Evolutionary conservation across 23 red algal genomes (phyloP).

Genomic region (Gracilariopsis chorda): DNA sequence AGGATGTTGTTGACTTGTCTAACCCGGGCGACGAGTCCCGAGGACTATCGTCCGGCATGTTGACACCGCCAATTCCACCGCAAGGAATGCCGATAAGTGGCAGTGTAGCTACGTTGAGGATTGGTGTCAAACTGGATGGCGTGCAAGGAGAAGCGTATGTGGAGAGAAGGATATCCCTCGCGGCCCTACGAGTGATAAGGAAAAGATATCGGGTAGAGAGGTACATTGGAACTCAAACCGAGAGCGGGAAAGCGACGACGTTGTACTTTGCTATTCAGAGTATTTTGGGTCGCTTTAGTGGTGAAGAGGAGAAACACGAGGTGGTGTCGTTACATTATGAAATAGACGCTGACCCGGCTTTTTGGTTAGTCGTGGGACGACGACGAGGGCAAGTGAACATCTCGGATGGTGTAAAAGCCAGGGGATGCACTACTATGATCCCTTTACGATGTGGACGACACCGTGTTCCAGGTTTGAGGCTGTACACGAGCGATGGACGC

Average conservation of each 20-base stretch:
- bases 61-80: not conserved
- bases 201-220: slow-evolving; percentile 62
- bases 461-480: slow-evolving; percentile 19
- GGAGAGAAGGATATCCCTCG: slow-evolving; percentile 35
- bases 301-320: slow-evolving; percentile 2
- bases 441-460: slow-evolving; percentile 32
- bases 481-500: slow-evolving; percentile 47
- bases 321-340: slow-evolving; percentile 48
- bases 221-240: not conserved
- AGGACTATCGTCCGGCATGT: not conserved
- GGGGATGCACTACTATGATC: slow-evolving; percentile 5
- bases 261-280: slow-evolving; percentile 26
- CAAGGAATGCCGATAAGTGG: not conserved
- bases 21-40: not conserved
- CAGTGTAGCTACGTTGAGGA: not conserved
- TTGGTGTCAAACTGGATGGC: slow-evolving; percentile 29
- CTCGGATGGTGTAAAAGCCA: not conserved
- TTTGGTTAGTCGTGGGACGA: slow-evolving; percentile 54
- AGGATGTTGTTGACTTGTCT: slow-evolving; percentile 49
- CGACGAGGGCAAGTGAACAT: slow-evolving; percentile 41
- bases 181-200: slow-evolving; percentile 5
- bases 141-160: slow-evolving; percentile 11
- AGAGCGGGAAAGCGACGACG: slow-evolving; percentile 27
- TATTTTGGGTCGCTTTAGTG: not conserved
- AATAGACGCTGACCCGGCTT: slow-evolving; percentile 45